Evolutionary conservation across 2,329 filamentous ascomycete genomes (phyloP).

Genomic region (Colletotrichum limetticola): DNA sequence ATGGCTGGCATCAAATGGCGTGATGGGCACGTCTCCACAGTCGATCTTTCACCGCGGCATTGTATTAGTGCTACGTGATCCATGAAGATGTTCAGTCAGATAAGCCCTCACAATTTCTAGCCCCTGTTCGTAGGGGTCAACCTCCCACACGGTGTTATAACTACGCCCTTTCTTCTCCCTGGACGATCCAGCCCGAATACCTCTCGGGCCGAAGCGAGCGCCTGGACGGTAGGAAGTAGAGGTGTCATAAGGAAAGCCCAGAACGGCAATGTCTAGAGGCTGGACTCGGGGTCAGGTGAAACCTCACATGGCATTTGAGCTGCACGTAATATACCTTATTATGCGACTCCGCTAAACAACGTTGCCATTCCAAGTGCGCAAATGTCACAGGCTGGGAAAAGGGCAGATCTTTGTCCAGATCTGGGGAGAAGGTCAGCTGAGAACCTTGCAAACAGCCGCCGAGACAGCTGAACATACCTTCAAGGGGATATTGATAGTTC

Average conservation of each 20-base stretch:
- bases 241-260: constrained; percentile 26
- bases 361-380: constrained; percentile 18
- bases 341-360: constrained; percentile 16
- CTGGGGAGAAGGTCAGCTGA: neutral
- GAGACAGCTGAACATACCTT: neutral
- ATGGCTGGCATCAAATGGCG: constrained; percentile 85
- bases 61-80: neutral
- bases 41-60: neutral
- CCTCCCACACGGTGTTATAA: constrained; percentile 22
- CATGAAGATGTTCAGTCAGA: neutral
- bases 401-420: constrained; percentile 22
- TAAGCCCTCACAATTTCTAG: neutral
- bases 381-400: constrained; percentile 27
- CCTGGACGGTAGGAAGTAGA: constrained; percentile 45
- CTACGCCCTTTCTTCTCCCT: constrained; percentile 72
- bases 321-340: constrained; percentile 1
- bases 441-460: neutral
- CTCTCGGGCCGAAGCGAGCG: constrained; percentile 85
- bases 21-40: constrained; percentile 51
- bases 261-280: constrained; percentile 12
- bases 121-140: constrained; percentile 7
- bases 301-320: neutral
- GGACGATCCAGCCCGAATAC: constrained; percentile 84
- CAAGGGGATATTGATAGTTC: neutral
- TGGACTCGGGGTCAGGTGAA: neutral